Evolutionary conservation across 805 yeast species (phyloP).

Genomic region (Metschnikowia dekortorum): DNA sequence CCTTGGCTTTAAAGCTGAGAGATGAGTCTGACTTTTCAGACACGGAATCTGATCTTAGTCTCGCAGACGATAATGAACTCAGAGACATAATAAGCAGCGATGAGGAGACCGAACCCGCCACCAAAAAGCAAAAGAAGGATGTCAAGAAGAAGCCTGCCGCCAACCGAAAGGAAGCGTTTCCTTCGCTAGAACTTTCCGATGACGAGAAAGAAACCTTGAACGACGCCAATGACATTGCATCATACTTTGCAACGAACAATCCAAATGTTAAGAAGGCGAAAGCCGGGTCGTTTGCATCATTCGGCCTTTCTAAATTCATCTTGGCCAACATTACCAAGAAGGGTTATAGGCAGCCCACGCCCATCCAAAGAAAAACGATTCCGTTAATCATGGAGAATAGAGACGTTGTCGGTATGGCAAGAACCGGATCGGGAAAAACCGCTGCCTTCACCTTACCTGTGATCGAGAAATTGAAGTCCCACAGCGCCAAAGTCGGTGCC

Average conservation of each 20-base stretch:
- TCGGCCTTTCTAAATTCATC: constrained; percentile 76
- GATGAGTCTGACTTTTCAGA: constrained; percentile 23
- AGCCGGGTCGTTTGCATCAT: constrained; percentile 81
- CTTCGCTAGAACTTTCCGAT: constrained; percentile 50
- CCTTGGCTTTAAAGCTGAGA: constrained; percentile 46
- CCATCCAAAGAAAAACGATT: constrained; percentile 93
- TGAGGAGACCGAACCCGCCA: constrained; percentile 23
- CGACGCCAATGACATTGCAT: constrained; percentile 45
- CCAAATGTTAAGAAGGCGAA: constrained; percentile 56
- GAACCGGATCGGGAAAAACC: constrained; percentile 98
- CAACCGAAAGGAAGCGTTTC: constrained; percentile 30
- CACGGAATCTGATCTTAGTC: constrained; percentile 5
- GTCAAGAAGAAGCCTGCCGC: constrained; percentile 12
- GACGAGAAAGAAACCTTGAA: constrained; percentile 31
- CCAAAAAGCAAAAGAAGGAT: constrained; percentile 25
- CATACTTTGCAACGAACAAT: constrained; percentile 37
- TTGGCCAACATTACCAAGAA: constrained; percentile 68
- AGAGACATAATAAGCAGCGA: constrained; percentile 50
- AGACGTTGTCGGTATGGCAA: constrained; percentile 99
- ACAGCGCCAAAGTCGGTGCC: constrained; percentile 82
- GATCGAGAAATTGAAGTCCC: constrained; percentile 77
- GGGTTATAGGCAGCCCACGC: constrained; percentile 95
- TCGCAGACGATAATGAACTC: constrained; percentile 20
- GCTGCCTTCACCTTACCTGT: constrained; percentile 94
- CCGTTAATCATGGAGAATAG: constrained; percentile 82